Percentiles rank a stretch among this genome's conserved stretches.
phyloP scores from a whole-genome alignment of 306 rosid genomes.

The Betula pendula region DNA sequence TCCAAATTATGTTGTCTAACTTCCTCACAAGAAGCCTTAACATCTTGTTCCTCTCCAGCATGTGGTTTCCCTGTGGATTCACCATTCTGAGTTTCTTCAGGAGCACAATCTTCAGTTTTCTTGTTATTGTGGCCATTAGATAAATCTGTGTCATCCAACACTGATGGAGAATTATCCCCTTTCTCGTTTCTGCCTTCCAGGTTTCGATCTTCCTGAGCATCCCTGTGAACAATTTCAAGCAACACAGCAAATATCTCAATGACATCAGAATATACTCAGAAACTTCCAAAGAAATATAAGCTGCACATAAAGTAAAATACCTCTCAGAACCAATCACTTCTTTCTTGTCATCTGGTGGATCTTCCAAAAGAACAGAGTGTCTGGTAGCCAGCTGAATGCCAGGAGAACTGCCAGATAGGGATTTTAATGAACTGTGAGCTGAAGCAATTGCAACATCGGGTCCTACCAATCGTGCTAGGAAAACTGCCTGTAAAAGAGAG shows the following conservation, averaged over 20 bases:
- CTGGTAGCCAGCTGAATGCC: constrained; percentile 71
- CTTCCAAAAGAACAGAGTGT: constrained; percentile 77
- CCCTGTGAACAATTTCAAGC: constrained; percentile 45
- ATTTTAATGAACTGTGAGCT: constrained; percentile 68
- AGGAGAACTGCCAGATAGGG: constrained; percentile 61
- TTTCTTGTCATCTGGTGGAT: constrained; percentile 60
- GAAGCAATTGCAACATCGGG: constrained; percentile 80
- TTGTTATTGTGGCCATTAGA: constrained; percentile 32
- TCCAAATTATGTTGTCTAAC: constrained; percentile 35
- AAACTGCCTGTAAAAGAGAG: constrained; percentile 63
- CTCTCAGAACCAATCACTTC: constrained; percentile 52
- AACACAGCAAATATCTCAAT: constrained; percentile 34
- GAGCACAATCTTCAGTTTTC: constrained; percentile 40
- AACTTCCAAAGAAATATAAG: constrained; percentile 24
- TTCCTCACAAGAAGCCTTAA: constrained; percentile 29
- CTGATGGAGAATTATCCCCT: constrained; percentile 37
- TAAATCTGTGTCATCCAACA: constrained; percentile 40
- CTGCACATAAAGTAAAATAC: constrained; percentile 45
- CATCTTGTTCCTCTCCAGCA: constrained; percentile 44
- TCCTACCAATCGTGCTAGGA: constrained; percentile 73
- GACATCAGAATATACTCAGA: constrained; percentile 31
- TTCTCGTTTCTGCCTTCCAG: constrained; percentile 41
- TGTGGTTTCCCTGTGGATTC: constrained; percentile 34
- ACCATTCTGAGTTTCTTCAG: constrained; percentile 43
- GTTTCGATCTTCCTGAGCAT: constrained; percentile 39